These are phyloP conservation scores for Podospora pseudocomata DNA, from an alignment of 495 filamentous ascomycete genomes.

Conservation along the genomic window DNA sequence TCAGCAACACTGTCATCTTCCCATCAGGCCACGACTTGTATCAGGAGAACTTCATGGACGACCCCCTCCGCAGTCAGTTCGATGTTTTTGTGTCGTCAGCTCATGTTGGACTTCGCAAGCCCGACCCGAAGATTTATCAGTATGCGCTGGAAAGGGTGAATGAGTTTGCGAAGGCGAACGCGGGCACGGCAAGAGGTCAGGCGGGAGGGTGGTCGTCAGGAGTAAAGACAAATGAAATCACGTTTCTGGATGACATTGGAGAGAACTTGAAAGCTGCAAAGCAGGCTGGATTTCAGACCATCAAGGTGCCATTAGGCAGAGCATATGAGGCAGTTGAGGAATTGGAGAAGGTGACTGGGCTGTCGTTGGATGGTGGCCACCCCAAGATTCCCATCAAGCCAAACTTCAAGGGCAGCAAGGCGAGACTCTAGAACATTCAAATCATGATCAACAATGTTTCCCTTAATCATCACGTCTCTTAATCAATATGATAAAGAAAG, in stretches of 20 bases:
- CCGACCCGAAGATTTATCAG: conserved; percentile 75
- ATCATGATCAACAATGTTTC: neutral
- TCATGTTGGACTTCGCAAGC: conserved; percentile 85
- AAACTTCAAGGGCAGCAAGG: conserved; percentile 29
- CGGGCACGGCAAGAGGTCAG: conserved; percentile 30
- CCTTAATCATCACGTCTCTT: neutral
- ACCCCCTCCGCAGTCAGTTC: conserved; percentile 59
- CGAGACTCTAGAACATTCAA: conserved; percentile 35
- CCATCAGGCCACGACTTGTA: conserved; percentile 60
- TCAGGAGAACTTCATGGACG: conserved; percentile 33
- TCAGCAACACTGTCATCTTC: conserved; percentile 86
- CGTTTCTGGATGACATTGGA: conserved; percentile 96
- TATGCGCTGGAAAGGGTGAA: conserved; percentile 63
- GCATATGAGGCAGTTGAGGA: conserved; percentile 65
- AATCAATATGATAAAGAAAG: neutral
- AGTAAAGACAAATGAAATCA: conserved; percentile 61
- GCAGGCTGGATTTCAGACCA: conserved; percentile 69
- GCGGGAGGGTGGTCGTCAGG: conserved; percentile 49
- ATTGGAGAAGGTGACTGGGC: conserved; percentile 49
- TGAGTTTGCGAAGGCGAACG: conserved; percentile 51
- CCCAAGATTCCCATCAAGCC: conserved; percentile 43
- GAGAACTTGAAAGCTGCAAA: conserved; percentile 83
- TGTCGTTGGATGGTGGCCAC: conserved; percentile 44
- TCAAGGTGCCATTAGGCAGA: conserved; percentile 77
- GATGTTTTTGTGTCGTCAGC: conserved; percentile 81